phyloP scores from a whole-genome alignment of 2,329 filamentous ascomycete species.

The Huntiella omanensis region DNA sequence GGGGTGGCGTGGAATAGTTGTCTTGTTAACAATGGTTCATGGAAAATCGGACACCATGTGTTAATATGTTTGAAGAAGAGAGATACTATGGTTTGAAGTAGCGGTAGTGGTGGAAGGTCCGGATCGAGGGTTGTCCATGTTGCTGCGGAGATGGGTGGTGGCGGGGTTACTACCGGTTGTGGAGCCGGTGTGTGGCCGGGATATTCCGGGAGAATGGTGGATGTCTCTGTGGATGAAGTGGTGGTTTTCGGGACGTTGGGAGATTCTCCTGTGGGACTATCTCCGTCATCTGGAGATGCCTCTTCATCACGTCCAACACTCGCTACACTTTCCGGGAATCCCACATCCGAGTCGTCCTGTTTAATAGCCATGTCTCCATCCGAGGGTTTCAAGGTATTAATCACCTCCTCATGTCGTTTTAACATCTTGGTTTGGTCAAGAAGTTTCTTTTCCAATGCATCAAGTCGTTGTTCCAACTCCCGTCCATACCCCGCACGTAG shows the following conservation, averaged over 20 bases:
- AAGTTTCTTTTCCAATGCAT: constrained; percentile 48
- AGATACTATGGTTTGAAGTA: constrained; percentile 54
- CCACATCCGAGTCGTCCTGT: too few relatives aligned
- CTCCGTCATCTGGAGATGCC: background rate
- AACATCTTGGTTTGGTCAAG: constrained; percentile 48
- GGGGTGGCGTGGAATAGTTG: constrained; percentile 57
- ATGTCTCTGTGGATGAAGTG: background rate
- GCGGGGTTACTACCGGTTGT: background rate
- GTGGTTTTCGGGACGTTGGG: background rate
- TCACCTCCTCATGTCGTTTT: constrained; percentile 29
- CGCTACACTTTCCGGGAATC: background rate
- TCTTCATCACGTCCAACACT: background rate
- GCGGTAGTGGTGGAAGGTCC: constrained; percentile 55
- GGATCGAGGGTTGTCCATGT: constrained; percentile 24
- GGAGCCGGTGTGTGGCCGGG: constrained; percentile 3
- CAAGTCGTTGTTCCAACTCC: constrained; percentile 53
- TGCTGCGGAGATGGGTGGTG: background rate
- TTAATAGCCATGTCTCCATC: too few relatives aligned
- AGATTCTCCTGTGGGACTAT: background rate
- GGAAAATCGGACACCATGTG: constrained; percentile 78
- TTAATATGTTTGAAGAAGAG: constrained; percentile 67
- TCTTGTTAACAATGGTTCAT: constrained; percentile 61
- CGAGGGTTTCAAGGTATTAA: background rate
- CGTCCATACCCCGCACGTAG: constrained; percentile 50
- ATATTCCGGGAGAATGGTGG: constrained; percentile 4